Evolutionary conservation across 768 basidiomycete species (phyloP), one percentile per base, ranked within the genome.

Genomic region (Lenzites betulinus): DNA sequence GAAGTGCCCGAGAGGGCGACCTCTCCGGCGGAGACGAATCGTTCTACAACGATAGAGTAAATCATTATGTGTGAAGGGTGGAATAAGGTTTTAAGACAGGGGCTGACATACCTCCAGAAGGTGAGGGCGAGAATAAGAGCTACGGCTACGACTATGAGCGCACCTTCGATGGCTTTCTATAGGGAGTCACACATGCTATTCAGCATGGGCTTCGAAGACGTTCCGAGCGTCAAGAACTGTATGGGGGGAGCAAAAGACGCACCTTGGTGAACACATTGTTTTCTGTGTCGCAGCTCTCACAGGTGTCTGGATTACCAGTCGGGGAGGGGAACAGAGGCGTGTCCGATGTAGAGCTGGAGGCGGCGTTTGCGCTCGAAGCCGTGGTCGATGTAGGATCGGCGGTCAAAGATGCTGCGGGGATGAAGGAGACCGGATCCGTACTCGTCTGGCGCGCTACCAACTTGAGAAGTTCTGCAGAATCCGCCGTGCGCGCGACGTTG

Each of bases 131-230:
- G 11, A 20, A 64, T 44, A 20, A 64, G 43, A 2, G 33, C 46
- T 9, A 50, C 33, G 22, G 58, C 58, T 11, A 38, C 58, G 39
- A 60, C 58, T 26, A 60, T 57, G 51, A 64, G 51, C 16, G 58
- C 58, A 44, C 63, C 52, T 39, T 64, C 63, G 9, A 64, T 54
- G 7, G 59, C 63, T 13, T 12, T 60, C 63, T 64, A 35, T n/a
- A 33, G 11, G 30, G 6, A 33, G 30, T 33, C 6, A 33, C 6
- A 11, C 6, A 33, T 33, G 11, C 4, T 4, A 33, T 33, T 33
- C 11, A 33, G 11, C 30, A 11, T 33, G 30, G 4, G 11, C 11
- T 33, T 33, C 30, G 11, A 33, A 11, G 4, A 11, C 11, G 30
- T 11, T 33, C 30, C 4, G 38, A 15, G 2, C 11, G 7, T 36